Conservation (phyloP, 2,329 filamentous ascomycete genomes). For the Fusarium temperatum region DNA sequence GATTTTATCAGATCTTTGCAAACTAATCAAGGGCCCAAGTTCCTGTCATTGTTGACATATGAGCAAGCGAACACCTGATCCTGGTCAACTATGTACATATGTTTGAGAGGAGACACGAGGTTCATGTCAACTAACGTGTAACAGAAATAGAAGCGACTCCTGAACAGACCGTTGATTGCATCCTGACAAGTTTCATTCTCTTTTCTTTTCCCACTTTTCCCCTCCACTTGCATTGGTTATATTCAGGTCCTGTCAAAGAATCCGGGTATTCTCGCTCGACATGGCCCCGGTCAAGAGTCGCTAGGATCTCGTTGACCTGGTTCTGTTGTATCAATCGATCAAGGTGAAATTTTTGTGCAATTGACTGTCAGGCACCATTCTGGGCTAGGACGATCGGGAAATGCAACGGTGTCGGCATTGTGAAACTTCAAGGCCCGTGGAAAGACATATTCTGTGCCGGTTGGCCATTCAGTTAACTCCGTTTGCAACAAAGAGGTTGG, state of each 20-base stretch:
- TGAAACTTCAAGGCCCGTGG: constrained; percentile 13
- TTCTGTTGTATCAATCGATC: not conserved
- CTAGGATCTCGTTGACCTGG: not conserved
- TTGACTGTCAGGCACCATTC: not conserved
- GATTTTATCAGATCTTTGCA: constrained; percentile 24
- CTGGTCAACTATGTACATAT: not conserved
- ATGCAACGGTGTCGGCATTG: constrained; percentile 10
- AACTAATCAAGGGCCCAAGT: not conserved
- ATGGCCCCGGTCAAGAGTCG: not conserved
- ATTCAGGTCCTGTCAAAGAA: not conserved
- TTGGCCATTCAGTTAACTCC: not conserved
- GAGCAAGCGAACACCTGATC: constrained; percentile 4
- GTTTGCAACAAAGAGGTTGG: not conserved
- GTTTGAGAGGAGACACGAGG: constrained; percentile 17
- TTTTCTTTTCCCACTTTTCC: not conserved
- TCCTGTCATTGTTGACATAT: constrained; percentile 17
- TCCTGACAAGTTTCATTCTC: constrained; percentile 6
- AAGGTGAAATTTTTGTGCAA: not conserved
- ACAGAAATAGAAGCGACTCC: constrained; percentile 7
- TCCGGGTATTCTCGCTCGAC: not conserved
- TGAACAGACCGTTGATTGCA: not conserved
- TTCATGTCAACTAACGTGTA: constrained; percentile 4
- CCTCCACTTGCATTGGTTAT: not conserved
- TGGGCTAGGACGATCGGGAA: constrained; percentile 11
- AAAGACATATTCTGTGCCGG: constrained; percentile 1